These are phyloP conservation scores for Omphalea diandra DNA, from an alignment of 441 rosid species.

Conservation along the genomic window DNA sequence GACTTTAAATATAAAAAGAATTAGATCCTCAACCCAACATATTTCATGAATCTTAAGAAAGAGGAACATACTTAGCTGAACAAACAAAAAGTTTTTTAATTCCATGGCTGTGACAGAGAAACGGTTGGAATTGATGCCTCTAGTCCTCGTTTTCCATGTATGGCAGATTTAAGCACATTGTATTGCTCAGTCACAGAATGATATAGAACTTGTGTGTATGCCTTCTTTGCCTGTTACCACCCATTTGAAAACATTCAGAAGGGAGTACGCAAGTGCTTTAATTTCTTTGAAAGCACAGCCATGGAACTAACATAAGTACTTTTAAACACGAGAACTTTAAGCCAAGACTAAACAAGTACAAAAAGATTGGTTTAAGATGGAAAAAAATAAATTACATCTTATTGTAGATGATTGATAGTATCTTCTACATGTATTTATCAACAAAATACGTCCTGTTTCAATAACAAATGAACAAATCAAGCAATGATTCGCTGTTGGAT, in stretches of 20 bases:
- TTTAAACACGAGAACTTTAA: not conserved
- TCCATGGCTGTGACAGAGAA: constrained; percentile 84
- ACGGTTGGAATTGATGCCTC: constrained; percentile 61
- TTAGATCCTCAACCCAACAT: constrained; percentile 1
- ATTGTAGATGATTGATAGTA: not conserved
- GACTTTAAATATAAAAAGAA: not conserved
- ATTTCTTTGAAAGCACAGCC: not conserved
- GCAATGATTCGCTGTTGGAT: too few relatives aligned
- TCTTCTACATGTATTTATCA: not conserved
- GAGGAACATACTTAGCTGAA: constrained; percentile 31
- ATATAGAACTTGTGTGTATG: constrained; percentile 50
- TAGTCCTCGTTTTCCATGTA: constrained; percentile 55
- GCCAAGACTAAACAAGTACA: not conserved
- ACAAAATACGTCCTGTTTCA: too few relatives aligned
- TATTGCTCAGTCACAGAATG: constrained; percentile 67
- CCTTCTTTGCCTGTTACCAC: constrained; percentile 63
- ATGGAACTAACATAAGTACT: too few relatives aligned
- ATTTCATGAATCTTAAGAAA: constrained; percentile 14
- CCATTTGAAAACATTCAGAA: constrained; percentile 20
- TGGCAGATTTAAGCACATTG: constrained; percentile 58
- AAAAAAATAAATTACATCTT: not conserved
- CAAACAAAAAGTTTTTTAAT: constrained; percentile 30
- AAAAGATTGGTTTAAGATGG: not conserved
- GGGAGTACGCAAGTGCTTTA: not conserved
- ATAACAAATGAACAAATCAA: too few relatives aligned